A percentile compares a stretch with the other conserved stretches of the same genome.
phyloP scores from a whole-genome alignment of 495 filamentous ascomycete species.

The Apodospora peruviana region DNA sequence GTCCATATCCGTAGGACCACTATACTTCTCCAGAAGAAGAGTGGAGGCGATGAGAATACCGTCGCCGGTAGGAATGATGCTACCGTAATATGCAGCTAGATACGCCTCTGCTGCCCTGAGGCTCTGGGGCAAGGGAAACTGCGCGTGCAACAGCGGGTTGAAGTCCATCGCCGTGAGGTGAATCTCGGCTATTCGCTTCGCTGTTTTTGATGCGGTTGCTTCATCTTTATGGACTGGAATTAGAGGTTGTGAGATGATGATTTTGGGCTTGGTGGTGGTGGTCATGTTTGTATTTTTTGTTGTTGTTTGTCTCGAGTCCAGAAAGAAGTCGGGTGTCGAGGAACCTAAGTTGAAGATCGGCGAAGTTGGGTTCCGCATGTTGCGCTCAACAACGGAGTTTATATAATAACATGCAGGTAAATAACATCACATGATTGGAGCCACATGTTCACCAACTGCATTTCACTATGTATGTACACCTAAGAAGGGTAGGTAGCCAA shows the following conservation, averaged over 20 bases:
- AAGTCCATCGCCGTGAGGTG: constrained; percentile 38
- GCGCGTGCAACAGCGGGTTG: constrained; percentile 35
- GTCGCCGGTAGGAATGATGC: constrained; percentile 7
- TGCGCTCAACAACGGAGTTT: no score
- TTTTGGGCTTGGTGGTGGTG: background rate
- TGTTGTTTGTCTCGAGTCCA: background rate
- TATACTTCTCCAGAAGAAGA: background rate
- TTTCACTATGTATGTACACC: no score
- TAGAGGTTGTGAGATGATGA: background rate
- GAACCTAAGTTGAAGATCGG: no score
- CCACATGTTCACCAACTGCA: no score
- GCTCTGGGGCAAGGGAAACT: constrained; percentile 34
- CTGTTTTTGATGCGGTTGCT: constrained; percentile 3
- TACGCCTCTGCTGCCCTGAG: constrained; percentile 15
- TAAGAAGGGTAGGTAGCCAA: no score
- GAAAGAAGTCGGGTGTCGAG: no score
- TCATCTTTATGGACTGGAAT: background rate
- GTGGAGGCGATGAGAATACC: background rate
- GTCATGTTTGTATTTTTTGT: background rate
- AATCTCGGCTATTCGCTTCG: constrained; percentile 35
- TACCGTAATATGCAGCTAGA: constrained; percentile 20
- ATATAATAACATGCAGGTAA: no score
- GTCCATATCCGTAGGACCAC: background rate
- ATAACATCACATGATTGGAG: no score
- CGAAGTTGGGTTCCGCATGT: no score